phyloP scores from a whole-genome alignment of 2,329 filamentous ascomycete species.

The Pseudodiploospora longispora region DNA sequence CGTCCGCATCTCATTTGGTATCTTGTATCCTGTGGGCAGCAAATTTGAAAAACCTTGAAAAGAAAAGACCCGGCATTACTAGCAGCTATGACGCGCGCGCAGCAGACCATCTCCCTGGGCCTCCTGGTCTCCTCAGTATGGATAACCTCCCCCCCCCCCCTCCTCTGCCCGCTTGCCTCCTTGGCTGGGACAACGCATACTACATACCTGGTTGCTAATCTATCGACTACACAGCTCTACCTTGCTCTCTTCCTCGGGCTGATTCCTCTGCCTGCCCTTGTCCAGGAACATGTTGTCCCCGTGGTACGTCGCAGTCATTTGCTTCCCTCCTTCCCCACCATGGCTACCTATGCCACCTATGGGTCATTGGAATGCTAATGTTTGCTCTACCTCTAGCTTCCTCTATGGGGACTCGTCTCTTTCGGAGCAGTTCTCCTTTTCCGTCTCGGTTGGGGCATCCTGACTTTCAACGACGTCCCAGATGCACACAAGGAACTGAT shows the following conservation, averaged over 20 bases:
- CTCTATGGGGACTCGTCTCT: slow-evolving; percentile 84
- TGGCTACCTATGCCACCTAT: not conserved
- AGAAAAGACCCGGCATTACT: too few relatives aligned
- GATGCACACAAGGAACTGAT: slow-evolving; percentile 85
- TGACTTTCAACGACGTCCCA: slow-evolving; percentile 95
- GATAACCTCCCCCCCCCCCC: not conserved
- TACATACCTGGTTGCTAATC: not conserved
- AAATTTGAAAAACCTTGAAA: too few relatives aligned
- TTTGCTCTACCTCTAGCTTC: slow-evolving; percentile 51
- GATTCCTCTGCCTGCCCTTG: slow-evolving; percentile 65
- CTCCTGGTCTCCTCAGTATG: slow-evolving; percentile 82
- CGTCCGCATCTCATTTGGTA: too few relatives aligned
- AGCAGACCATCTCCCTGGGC: slow-evolving; percentile 82
- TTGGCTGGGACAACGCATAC: not conserved
- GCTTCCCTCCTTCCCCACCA: not conserved
- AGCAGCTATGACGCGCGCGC: slow-evolving; percentile 79
- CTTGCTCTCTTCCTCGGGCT: slow-evolving; percentile 77
- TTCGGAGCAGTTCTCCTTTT: slow-evolving; percentile 89
- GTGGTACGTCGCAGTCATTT: slow-evolving; percentile 53
- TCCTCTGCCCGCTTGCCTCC: not conserved
- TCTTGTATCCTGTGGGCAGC: too few relatives aligned
- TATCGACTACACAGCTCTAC: slow-evolving; percentile 64
- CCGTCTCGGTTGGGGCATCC: slow-evolving; percentile 83
- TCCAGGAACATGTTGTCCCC: slow-evolving; percentile 82
- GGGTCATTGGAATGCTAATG: not conserved